phyloP scores from a whole-genome alignment of 2,329 filamentous ascomycete genomes.

The Nemania sp. region DNA sequence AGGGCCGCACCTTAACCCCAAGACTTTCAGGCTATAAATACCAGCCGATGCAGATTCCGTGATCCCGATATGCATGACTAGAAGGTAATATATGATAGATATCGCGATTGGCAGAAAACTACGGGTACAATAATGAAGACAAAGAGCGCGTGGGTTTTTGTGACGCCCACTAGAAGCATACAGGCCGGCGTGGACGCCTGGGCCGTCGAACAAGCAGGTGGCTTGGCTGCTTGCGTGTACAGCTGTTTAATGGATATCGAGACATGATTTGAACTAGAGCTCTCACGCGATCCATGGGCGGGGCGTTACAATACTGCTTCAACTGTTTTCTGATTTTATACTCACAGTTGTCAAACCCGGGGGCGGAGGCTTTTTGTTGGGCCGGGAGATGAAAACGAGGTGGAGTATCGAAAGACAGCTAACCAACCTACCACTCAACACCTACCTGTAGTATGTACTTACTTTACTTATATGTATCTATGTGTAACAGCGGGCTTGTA shows the following conservation, averaged over 20 bases:
- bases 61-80: conserved; percentile 24
- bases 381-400: conserved; percentile 9
- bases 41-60: conserved; percentile 29
- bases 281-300: conserved; percentile 33
- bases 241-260: conserved; percentile 39
- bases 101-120: conserved; percentile 21
- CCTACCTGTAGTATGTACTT: conserved; percentile 26
- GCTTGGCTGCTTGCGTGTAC: conserved; percentile 25
- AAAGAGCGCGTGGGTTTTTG: conserved; percentile 14
- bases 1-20: conserved; percentile 33
- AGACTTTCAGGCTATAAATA: conserved; percentile 26
- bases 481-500: conserved; percentile 22
- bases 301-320: conserved; percentile 29
- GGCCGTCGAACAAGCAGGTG: conserved; percentile 26
- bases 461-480: too few relatives aligned
- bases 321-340: not conserved
- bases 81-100: conserved; percentile 32
- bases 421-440: not conserved
- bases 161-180: conserved; percentile 8
- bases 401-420: conserved; percentile 22
- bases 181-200: conserved; percentile 9
- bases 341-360: conserved; percentile 14
- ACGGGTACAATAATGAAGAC: conserved; percentile 23
- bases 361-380: conserved; percentile 8
- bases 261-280: conserved; percentile 41